phyloP scores from a whole-genome alignment of 208 protist genomes.

The Angomonas ambiguus region DNA sequence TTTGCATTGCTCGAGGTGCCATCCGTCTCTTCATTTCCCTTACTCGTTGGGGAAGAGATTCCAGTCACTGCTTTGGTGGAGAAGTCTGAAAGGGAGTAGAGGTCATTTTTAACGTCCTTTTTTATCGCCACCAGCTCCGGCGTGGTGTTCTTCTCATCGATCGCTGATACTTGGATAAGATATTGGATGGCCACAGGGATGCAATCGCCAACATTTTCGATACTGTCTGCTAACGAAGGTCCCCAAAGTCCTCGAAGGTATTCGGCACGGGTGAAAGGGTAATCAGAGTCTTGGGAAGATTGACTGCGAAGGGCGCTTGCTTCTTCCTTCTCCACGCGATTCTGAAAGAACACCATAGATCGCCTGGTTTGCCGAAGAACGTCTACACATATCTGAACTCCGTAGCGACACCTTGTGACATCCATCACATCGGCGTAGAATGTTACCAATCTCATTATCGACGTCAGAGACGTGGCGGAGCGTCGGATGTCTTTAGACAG shows the following conservation, averaged over 20 bases:
- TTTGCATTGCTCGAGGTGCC: constrained; percentile 11
- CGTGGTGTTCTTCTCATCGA: constrained; percentile 30
- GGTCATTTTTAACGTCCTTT: constrained; percentile 45
- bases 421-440: constrained; percentile 41
- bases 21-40: constrained; percentile 15
- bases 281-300: neutral
- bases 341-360: constrained; percentile 42
- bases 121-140: constrained; percentile 42
- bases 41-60: neutral
- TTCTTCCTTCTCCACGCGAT: constrained; percentile 32
- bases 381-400: constrained; percentile 64
- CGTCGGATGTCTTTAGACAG: constrained; percentile 51
- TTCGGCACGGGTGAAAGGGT: constrained; percentile 25
- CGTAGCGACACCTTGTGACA: constrained; percentile 46
- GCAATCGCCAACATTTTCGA: constrained; percentile 41
- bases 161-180: constrained; percentile 37
- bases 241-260: constrained; percentile 44
- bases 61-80: neutral
- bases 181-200: constrained; percentile 45
- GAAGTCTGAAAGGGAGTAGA: constrained; percentile 34
- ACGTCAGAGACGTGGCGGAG: constrained; percentile 43
- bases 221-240: constrained; percentile 43
- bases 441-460: constrained; percentile 45
- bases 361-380: constrained; percentile 61
- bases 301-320: constrained; percentile 8